A percentile compares a stretch with the other conserved stretches of the same genome.
Evolutionary conservation across 2,329 filamentous ascomycete genomes (phyloP).

Genomic region (Trichophyton benhamiae): DNA sequence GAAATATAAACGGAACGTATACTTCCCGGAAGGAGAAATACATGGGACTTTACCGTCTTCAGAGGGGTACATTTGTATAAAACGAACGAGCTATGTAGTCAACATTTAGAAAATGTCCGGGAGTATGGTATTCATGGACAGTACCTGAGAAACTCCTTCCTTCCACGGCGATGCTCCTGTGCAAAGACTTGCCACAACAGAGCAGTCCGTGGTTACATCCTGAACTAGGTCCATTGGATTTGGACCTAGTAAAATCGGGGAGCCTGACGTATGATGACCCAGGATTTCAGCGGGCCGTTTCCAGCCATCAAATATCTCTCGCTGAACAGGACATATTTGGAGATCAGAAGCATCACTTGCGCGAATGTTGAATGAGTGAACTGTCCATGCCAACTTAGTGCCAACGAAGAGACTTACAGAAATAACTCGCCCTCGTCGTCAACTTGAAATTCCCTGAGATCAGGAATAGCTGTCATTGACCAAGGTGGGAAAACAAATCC

Average conservation of each 20-base stretch:
- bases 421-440: conserved; percentile 44
- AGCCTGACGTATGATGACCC: conserved; percentile 5
- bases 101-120: not conserved
- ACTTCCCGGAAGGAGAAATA: conserved; percentile 70
- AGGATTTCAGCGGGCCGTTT: conserved; percentile 60
- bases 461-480: conserved; percentile 45
- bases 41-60: conserved; percentile 48
- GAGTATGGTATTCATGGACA: conserved; percentile 15
- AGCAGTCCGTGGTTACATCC: conserved; percentile 91
- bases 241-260: conserved; percentile 45
- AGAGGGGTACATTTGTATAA: conserved; percentile 63
- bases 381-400: not conserved
- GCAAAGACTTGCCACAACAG: conserved; percentile 89
- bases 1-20: conserved; percentile 85
- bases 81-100: conserved; percentile 42
- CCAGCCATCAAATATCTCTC: conserved; percentile 71
- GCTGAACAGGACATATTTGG: conserved; percentile 61
- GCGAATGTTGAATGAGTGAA: conserved; percentile 11
- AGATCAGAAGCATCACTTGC: conserved; percentile 56
- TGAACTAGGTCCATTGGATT: conserved; percentile 73
- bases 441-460: conserved; percentile 48
- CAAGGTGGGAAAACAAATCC: conserved; percentile 77
- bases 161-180: conserved; percentile 60
- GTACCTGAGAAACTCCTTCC: conserved; percentile 56
- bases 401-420: conserved; percentile 38